phyloP scores from a whole-genome alignment of 2,329 filamentous ascomycete species.

The Stagonosporopsis cucurbitacearum region DNA sequence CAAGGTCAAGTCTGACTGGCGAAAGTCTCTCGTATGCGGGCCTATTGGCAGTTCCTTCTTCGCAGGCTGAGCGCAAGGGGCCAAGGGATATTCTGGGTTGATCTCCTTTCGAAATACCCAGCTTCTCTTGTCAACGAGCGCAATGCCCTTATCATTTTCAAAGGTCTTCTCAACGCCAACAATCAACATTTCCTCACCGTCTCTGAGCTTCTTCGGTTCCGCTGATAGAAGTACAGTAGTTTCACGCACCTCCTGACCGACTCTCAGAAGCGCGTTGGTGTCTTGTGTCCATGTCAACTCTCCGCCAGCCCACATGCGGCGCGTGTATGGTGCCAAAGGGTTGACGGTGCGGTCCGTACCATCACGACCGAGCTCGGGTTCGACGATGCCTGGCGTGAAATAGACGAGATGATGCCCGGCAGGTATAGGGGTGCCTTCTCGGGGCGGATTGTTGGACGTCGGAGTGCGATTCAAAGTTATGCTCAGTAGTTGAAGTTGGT shows the following conservation, averaged over 20 bases:
- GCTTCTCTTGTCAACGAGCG: slow-evolving; percentile 46
- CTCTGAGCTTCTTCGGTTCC: slow-evolving; percentile 58
- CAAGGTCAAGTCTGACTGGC: slow-evolving; percentile 72
- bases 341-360: slow-evolving; percentile 83
- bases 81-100: slow-evolving; percentile 48
- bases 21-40: slow-evolving; percentile 58
- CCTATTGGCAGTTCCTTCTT: slow-evolving; percentile 30
- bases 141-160: slow-evolving; percentile 40
- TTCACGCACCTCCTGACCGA: slow-evolving; percentile 49
- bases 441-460: slow-evolving; percentile 28
- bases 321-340: slow-evolving; percentile 72
- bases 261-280: slow-evolving; percentile 25
- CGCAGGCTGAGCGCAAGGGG: slow-evolving; percentile 24
- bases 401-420: slow-evolving; percentile 85
- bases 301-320: slow-evolving; percentile 93
- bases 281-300: slow-evolving; percentile 63
- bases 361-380: slow-evolving; percentile 72
- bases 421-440: slow-evolving; percentile 55
- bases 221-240: slow-evolving; percentile 55
- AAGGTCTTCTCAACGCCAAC: slow-evolving; percentile 65
- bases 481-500: slow-evolving; percentile 42
- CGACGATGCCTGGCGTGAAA: slow-evolving; percentile 75
- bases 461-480: slow-evolving; percentile 37
- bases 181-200: slow-evolving; percentile 63
- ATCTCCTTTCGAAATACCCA: slow-evolving; percentile 55